Evolutionary conservation across 2,329 filamentous ascomycete genomes (phyloP), one percentile per base, ranked within the genome.

Genomic region (Pyrenophora tritici-repentis): DNA sequence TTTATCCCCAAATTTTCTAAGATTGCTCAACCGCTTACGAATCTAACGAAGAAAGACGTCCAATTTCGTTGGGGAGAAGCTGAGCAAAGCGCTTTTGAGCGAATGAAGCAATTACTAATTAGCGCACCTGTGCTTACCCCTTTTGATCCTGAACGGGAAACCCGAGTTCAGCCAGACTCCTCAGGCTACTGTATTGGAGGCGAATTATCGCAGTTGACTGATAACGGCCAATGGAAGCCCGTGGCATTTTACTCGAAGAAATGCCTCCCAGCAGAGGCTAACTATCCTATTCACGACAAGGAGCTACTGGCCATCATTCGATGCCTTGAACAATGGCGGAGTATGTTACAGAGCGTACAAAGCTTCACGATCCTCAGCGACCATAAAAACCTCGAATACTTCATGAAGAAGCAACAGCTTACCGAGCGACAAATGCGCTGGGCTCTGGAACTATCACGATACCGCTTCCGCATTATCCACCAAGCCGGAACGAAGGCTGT

Each of bases 251-350:
- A 50, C 22, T 68, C 51, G 8, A 51, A 47, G 41, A 72, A 69
- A 33, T 44, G 66, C 7, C 48, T 13, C 7, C 39, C 36, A 7
- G 50, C 53, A 1, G 44, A 73, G 50, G 54, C 42, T 6, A 74
- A 73, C 50, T 75, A 74, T 50, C 34, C 68, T 9, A 73, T 73
- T 9, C 59, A 74, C 41, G 54, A 75, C 41, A 73, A 74, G 45
- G 70, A 74, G 58, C 56, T 76, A 0, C 37, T 75, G 3, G 68
- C 69, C 1, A 68, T 76, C 24, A 46, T 75, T 1, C 16, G 40
- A 9, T 37, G 35, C 16, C 59, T 73, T n/a, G 38, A 70, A 43
- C 37, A 65, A 44, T 73, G 52, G 63, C 14, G 47, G 10, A 10
- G 16, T n/a, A 12, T 50, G 20, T 33, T 50, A 3, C 5, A 36